Base-by-base conservation (phyloP, 106 monocot genomes). In the Amphibolis antarctica region DNA sequence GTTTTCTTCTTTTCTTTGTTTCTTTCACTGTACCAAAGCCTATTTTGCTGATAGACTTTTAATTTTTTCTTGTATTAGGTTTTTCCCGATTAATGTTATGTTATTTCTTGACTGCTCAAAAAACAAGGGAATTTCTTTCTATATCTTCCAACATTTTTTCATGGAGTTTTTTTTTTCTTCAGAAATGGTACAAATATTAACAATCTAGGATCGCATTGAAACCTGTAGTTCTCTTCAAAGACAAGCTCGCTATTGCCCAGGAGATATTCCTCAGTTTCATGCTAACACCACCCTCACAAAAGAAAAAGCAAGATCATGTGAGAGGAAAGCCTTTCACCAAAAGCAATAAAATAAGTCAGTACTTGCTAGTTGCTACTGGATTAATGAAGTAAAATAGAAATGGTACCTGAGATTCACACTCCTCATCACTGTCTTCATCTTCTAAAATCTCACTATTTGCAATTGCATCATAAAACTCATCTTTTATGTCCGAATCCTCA, bases 391-490 rank as follows among this genome's bases (percentile, higher is more conserved):
- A 36, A 36, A 26, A 47, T 1, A 22, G 4, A 48, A 64, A 10
- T 46, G n/a, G 25, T 31, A 80, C 82, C 82, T 59, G 48, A 48
- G 31, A 19, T 4, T 69, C 69, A 66, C 66, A 69, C 30, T 86
- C 83, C 46, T 80, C 82, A 45, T 89, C 89, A 78, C 83, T 84
- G 63, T 84, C 89, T 58, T 94, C 94, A 72, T 86, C 94, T 46
- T 86, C 83, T 26, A 75, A 59, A 36, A 69, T 66, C 12, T 77
- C 82, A 62, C 55, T 77, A 76, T 69, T 64, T 71, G 83, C 79
- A 70, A 89, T 77, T 65, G 94, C 86, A 90, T 96, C 94, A 80
- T 84, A 83, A 44, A 96, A 96, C 59, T 86, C 94, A 43, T 93
- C 92, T 55, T 82, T 76, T 52, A 65, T 23, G 15, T 89, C 84